Conservation (phyloP, 345 rosid genomes). For the Durio zibethinus region DNA sequence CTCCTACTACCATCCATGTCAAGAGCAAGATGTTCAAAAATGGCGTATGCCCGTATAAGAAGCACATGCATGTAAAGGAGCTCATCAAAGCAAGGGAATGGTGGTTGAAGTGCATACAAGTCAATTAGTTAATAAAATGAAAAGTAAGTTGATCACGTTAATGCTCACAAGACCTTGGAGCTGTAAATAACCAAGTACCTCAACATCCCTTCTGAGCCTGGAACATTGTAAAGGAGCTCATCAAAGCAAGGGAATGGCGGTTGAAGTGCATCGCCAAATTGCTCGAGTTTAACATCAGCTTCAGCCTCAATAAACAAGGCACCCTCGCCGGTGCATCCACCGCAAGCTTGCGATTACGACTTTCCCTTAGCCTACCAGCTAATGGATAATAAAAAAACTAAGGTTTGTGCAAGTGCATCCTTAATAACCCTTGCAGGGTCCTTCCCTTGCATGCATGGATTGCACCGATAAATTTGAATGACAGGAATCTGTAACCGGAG, state of each 20-base stretch:
- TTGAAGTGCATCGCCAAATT: slow-evolving; percentile 3
- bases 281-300: slow-evolving; percentile 4
- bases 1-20: too few relatives aligned
- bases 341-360: slow-evolving; percentile 12
- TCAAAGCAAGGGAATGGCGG: slow-evolving; percentile 24
- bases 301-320: slow-evolving; percentile 23
- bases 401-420: slow-evolving; percentile 8
- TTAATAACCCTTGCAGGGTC: slow-evolving; percentile 19
- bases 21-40: too few relatives aligned
- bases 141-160: too few relatives aligned
- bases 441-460: slow-evolving; percentile 16
- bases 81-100: background rate
- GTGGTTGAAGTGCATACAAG: background rate
- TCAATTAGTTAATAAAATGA: too few relatives aligned
- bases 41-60: too few relatives aligned
- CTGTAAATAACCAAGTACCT: background rate
- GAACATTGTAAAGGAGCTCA: slow-evolving; percentile 19
- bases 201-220: slow-evolving; percentile 5
- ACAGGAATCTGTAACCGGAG: background rate
- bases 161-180: too few relatives aligned
- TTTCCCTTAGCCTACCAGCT: slow-evolving; percentile 21
- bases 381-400: slow-evolving; percentile 24
- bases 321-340: slow-evolving; percentile 27
- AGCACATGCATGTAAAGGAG: too few relatives aligned
- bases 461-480: background rate